Evolutionary conservation across 202 grass and related monocot species (phyloP).

Genomic region (Zoysia matrella): DNA sequence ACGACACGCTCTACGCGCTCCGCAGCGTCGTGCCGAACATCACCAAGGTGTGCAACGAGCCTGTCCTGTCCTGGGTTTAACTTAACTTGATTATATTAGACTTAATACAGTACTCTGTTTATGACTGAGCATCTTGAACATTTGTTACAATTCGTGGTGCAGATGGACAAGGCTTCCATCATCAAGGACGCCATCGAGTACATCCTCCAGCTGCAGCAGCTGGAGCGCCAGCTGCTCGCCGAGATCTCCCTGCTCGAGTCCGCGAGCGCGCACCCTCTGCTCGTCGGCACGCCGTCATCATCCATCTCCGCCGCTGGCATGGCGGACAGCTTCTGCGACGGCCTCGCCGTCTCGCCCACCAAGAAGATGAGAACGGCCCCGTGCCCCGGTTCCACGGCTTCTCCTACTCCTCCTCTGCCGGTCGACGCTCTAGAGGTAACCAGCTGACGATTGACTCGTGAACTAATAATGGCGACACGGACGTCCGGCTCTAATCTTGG

Average conservation of each 20-base stretch:
- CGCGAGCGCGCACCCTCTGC: not conserved
- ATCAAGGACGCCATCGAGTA: slow-evolving; percentile 73
- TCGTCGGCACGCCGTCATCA: not conserved
- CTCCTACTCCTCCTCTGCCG: slow-evolving; percentile 9
- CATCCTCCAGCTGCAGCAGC: slow-evolving; percentile 32
- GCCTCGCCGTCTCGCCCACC: not conserved
- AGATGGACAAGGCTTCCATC: not conserved
- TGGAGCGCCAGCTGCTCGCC: not conserved
- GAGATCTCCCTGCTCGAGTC: slow-evolving; percentile 56
- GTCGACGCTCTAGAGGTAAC: slow-evolving; percentile 57
- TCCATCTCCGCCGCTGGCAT: not conserved
- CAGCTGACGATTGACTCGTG: not conserved
- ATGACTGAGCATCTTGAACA: too few species aligned
- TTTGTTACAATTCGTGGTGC: not conserved
- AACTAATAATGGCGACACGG: not conserved
- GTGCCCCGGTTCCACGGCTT: slow-evolving; percentile 16
- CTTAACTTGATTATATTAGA: too few species aligned
- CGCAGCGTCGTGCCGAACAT: slow-evolving; percentile 76
- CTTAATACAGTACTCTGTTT: too few species aligned
- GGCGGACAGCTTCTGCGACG: not conserved
- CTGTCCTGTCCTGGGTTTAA: too few species aligned
- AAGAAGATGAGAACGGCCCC: slow-evolving; percentile 28
- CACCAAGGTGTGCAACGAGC: slow-evolving; percentile 47
- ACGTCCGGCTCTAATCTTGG: not conserved
- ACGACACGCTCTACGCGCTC: slow-evolving; percentile 67